phyloP scores from a whole-genome alignment of 2,329 filamentous ascomycete genomes.

The Penicillium sp. region DNA sequence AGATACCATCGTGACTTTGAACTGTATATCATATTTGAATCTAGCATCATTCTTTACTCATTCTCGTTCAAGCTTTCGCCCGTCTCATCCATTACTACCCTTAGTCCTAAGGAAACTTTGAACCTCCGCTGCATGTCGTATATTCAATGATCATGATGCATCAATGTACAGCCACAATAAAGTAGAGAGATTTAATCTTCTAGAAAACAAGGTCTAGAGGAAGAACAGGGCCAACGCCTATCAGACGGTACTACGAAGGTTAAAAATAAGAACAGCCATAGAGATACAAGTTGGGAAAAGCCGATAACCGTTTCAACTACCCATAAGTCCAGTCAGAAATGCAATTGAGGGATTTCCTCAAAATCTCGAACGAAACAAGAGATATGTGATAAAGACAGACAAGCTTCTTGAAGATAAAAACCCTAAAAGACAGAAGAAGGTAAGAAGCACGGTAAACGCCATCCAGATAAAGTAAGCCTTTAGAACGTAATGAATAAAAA shows the following conservation, averaged over 20 bases:
- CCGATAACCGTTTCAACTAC: neutral
- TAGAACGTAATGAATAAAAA: conserved; percentile 13
- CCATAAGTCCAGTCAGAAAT: conserved; percentile 1
- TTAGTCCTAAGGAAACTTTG: no score
- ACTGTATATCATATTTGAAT: conserved; percentile 2
- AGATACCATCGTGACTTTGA: conserved; percentile 5
- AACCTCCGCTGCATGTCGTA: no score
- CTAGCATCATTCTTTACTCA: neutral
- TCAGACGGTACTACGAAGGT: neutral
- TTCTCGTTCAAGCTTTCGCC: no score
- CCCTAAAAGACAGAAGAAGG: neutral
- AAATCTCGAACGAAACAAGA: neutral
- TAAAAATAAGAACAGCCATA: neutral
- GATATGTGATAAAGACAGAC: neutral
- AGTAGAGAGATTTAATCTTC: no score
- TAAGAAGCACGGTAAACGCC: conserved; percentile 16
- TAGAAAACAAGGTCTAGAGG: neutral
- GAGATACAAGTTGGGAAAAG: neutral
- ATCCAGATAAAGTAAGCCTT: conserved; percentile 23
- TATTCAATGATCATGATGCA: no score
- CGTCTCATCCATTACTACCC: no score
- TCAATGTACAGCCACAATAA: no score
- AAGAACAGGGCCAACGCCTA: neutral
- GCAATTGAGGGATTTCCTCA: conserved; percentile 2
- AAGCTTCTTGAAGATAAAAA: conserved; percentile 3